Percentiles rank a stretch among this genome's conserved stretches.
Conservation (phyloP, 495 filamentous ascomycete species). For the Podospora pseudopauciseta region DNA sequence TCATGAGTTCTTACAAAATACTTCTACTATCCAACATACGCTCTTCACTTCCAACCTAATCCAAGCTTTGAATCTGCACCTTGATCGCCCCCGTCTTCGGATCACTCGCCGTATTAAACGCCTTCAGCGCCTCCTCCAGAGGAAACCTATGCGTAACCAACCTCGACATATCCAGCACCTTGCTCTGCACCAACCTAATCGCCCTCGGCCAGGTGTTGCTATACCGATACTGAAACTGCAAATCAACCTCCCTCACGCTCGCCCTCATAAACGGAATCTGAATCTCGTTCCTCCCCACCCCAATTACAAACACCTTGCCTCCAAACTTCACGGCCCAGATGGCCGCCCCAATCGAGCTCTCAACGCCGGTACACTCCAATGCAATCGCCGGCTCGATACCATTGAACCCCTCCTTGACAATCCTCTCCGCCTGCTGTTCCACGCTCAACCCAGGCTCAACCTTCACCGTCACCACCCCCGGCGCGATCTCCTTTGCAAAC, state of each 20-base stretch:
- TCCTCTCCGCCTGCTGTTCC: slow-evolving; percentile 65
- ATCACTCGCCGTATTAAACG: slow-evolving; percentile 81
- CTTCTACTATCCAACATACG: neutral
- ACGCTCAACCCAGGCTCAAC: slow-evolving; percentile 59
- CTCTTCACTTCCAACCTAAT: slow-evolving; percentile 21
- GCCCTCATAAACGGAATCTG: slow-evolving; percentile 89
- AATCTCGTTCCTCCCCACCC: slow-evolving; percentile 92
- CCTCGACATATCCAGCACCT: slow-evolving; percentile 71
- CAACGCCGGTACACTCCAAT: slow-evolving; percentile 91
- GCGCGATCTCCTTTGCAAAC: slow-evolving; percentile 77
- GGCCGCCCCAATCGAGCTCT: slow-evolving; percentile 76
- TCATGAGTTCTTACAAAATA: neutral
- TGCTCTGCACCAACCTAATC: slow-evolving; percentile 79
- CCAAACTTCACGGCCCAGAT: slow-evolving; percentile 89
- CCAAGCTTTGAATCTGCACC: slow-evolving; percentile 75
- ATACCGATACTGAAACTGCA: slow-evolving; percentile 96
- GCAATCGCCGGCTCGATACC: slow-evolving; percentile 71
- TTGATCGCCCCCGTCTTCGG: slow-evolving; percentile 94
- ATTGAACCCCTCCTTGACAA: slow-evolving; percentile 61
- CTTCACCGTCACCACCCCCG: slow-evolving; percentile 70
- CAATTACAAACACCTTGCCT: slow-evolving; percentile 90
- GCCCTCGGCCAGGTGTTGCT: slow-evolving; percentile 92
- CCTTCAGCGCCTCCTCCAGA: slow-evolving; percentile 81
- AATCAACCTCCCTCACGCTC: slow-evolving; percentile 84
- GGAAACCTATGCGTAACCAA: slow-evolving; percentile 84